Evolutionary conservation across 2,329 filamentous ascomycete species (phyloP).

Genomic region (Ophiobolus disseminans): DNA sequence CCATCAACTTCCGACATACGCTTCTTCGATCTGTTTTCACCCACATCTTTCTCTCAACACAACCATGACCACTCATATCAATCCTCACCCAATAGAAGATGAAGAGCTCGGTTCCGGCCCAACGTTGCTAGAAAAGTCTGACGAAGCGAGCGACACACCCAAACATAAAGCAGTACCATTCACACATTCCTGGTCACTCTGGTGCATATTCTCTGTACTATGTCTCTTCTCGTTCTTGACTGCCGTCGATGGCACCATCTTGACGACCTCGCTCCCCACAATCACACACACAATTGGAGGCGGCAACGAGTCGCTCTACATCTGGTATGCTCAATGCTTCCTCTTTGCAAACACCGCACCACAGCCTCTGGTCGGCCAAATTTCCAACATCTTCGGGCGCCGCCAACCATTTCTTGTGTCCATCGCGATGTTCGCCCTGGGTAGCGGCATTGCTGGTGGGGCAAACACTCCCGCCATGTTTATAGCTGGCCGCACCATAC

Average conservation of each 20-base stretch:
- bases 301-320: conserved; percentile 1
- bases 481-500: conserved; percentile 57
- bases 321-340: conserved; percentile 15
- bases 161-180: not conserved
- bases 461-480: not conserved
- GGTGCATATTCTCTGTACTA: conserved; percentile 38
- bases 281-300: conserved; percentile 6
- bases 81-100: too few species aligned
- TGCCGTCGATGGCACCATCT: conserved; percentile 42
- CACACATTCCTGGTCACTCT: conserved; percentile 15
- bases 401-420: conserved; percentile 36
- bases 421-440: conserved; percentile 57
- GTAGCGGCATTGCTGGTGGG: conserved; percentile 53
- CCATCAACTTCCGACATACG: too few species aligned
- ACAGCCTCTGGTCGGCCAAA: conserved; percentile 18
- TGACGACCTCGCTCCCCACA: conserved; percentile 13
- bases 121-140: too few species aligned
- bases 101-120: too few species aligned
- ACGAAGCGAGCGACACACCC: too few species aligned
- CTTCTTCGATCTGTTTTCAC: too few species aligned
- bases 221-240: conserved; percentile 30
- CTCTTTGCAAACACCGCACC: conserved; percentile 29
- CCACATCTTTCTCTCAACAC: too few species aligned
- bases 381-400: conserved; percentile 53
- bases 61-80: too few species aligned